Evolutionary conservation across 202 grass and related monocot species (phyloP).

Genomic region (Hordeum pubiflorum): DNA sequence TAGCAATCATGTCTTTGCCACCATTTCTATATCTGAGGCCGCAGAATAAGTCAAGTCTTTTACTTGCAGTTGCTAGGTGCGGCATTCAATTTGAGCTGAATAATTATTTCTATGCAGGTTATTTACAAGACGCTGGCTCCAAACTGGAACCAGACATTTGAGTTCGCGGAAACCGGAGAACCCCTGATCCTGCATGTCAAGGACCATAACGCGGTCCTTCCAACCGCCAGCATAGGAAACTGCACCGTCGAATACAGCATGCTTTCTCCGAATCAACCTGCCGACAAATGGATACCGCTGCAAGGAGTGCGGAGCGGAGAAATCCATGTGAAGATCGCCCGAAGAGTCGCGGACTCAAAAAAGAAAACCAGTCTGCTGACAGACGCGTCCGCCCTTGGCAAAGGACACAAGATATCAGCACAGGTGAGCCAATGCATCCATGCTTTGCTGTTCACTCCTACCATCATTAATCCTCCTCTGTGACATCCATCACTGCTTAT

Average conservation of each 20-base stretch:
- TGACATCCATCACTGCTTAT: background rate
- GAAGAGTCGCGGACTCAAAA: slow-evolving; percentile 30
- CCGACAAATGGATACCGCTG: slow-evolving; percentile 77
- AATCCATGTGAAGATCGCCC: slow-evolving; percentile 55
- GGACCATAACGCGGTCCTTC: slow-evolving; percentile 82
- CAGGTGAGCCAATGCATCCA: slow-evolving; percentile 30
- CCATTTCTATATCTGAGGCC: background rate
- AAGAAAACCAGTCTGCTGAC: slow-evolving; percentile 32
- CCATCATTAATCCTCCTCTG: background rate
- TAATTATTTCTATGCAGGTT: slow-evolving; percentile 39
- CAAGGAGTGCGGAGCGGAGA: slow-evolving; percentile 77
- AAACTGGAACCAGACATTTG: slow-evolving; percentile 76
- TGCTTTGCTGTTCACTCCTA: background rate
- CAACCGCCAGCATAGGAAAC: slow-evolving; percentile 67
- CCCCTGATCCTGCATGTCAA: slow-evolving; percentile 62
- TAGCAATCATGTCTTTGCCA: background rate
- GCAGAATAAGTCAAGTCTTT: too few species aligned
- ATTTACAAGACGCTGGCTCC: slow-evolving; percentile 80
- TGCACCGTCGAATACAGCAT: slow-evolving; percentile 77
- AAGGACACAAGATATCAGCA: slow-evolving; percentile 45
- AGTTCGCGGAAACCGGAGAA: slow-evolving; percentile 79
- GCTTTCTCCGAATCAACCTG: slow-evolving; percentile 51
- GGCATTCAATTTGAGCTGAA: background rate
- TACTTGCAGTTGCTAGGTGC: background rate
- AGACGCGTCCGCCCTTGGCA: slow-evolving; percentile 22